Base-by-base conservation (phyloP, 805 yeast species). In the Candida parachauliodes region DNA sequence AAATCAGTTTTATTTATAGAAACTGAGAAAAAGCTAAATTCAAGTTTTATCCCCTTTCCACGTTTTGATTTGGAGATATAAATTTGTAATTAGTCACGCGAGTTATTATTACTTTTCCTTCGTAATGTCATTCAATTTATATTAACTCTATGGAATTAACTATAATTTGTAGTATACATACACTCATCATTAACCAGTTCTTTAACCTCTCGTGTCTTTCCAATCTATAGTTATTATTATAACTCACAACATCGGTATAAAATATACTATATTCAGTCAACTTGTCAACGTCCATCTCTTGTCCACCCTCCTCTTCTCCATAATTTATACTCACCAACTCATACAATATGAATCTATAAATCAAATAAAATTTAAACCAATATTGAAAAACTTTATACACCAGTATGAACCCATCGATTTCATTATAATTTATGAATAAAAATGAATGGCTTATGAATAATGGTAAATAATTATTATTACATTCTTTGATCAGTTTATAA, bases 401-500 rank as follows among this genome's bases (percentile, higher is more conserved):
- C 25, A 34, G 20, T 22, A 17, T 12, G 12, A 3, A 12, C n/a
- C 12, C n/a, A 8, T 31, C n/a, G 11, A 20, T n/a, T 4, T 24
- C 20, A 16, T 22, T 41, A 36, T 48, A 35, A 30, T 54, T 56
- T 8, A 60, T 47, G 16, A 47, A 47, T n/a, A 57, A 39, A 42
- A 61, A 63, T 16, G 68, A 60, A 42, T 57, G 62, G 23, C 62
- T 55, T 25, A 65, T 55, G 43, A 64, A 50, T 8, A 62, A 48
- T 1, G 69, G 68, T 32, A 64, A 47, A 36, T 49, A 58, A 43
- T 60, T 61, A 41, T 62, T 60, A 47, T 65, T 65, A 17, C 54
- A 47, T 18, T 53, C 62, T 17, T 42, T 41, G 16, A 61, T 40
- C 12, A 9, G n/a, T 5, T 15, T 15, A n/a, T 11, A 22, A 52